These are phyloP conservation scores for Boletus subparvulus DNA, from an alignment of 768 basidiomycete genomes.

Conservation along the genomic window DNA sequence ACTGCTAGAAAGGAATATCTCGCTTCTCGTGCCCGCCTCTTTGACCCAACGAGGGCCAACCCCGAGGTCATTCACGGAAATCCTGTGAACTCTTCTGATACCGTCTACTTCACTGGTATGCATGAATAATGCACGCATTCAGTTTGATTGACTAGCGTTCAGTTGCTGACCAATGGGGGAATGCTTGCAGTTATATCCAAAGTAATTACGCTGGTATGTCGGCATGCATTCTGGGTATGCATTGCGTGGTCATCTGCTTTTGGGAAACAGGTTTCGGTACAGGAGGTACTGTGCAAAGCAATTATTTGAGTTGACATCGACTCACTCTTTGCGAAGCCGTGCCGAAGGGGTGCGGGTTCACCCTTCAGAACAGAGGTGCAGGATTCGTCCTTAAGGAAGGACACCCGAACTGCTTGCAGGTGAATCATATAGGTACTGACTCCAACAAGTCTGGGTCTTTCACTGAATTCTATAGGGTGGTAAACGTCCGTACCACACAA, in stretches of 20 bases:
- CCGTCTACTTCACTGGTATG: constrained; percentile 88
- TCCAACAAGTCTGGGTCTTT: neutral
- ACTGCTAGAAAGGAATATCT: constrained; percentile 71
- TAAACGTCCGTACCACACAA: constrained; percentile 91
- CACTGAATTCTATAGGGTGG: constrained; percentile 49
- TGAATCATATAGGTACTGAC: constrained; percentile 24
- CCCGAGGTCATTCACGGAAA: constrained; percentile 71
- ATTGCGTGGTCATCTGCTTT: constrained; percentile 1
- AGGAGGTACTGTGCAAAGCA: constrained; percentile 49
- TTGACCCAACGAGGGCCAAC: constrained; percentile 67
- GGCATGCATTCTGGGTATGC: neutral
- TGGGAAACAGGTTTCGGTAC: constrained; percentile 76
- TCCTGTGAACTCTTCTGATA: constrained; percentile 85
- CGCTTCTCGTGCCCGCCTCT: constrained; percentile 71
- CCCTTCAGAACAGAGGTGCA: constrained; percentile 90
- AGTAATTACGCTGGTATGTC: constrained; percentile 78
- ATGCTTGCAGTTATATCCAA: constrained; percentile 87
- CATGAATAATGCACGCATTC: neutral
- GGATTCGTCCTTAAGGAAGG: constrained; percentile 77
- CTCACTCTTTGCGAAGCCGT: constrained; percentile 52
- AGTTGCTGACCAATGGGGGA: constrained; percentile 87
- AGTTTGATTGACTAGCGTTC: neutral
- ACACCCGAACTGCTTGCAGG: constrained; percentile 84
- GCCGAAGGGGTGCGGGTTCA: constrained; percentile 94
- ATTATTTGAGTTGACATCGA: neutral